Evolutionary conservation across 495 filamentous ascomycete species (phyloP), one percentile per base, ranked within the genome.

Genomic region (Daldinia decipiens): DNA sequence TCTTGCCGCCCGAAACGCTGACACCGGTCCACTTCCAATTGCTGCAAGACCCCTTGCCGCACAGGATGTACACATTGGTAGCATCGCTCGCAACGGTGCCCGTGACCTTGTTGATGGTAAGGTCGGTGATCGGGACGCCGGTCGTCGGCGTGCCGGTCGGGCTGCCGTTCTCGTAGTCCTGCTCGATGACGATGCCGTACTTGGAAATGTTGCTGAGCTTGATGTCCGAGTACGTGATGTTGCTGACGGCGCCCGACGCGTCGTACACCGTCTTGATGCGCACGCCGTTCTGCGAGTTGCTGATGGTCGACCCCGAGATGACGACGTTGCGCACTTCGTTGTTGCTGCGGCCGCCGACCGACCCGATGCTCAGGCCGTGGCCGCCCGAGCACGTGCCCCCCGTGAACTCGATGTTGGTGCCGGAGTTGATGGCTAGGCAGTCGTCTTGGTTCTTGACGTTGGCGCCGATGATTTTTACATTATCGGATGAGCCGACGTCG

Each of bases 291-390:
- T 83, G 73, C 1, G 84, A 88, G 79, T 89, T 79, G 56, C 72
- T 71, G 57, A 89, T 77, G 27, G 74, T 83, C 17, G 71, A 74
- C 8, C 82, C 76, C 31, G 79, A 73, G 73, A 91, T 85, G 51
- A 79, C 82, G 26, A 91, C 86, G 68, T 81, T 84, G 21, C 78
- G 66, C 64, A 90, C 89, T 29, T 72, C 84, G 83, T 91, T 91
- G 76, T 88, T 78, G 39, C 65, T 71, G n/a, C 88, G 85, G 5
- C 86, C 87, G 39, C 90, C 89, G 19, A 92, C 86, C 17, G 86
- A 89, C n/a, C 90, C 89, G 66, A 92, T 90, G 59, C 86, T 88
- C 12, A 91, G 77, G n/a, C 89, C 88, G 75, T 91, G 88, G n/a
- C 88, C 88, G 11, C 88, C 88, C 36, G 80, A 84, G 80, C 86